A percentile compares a stretch with the other conserved stretches of the same genome.
These are phyloP conservation scores for Colletotrichum plurivorum DNA, from an alignment of 2,329 filamentous ascomycete species.

Conservation along the genomic window DNA sequence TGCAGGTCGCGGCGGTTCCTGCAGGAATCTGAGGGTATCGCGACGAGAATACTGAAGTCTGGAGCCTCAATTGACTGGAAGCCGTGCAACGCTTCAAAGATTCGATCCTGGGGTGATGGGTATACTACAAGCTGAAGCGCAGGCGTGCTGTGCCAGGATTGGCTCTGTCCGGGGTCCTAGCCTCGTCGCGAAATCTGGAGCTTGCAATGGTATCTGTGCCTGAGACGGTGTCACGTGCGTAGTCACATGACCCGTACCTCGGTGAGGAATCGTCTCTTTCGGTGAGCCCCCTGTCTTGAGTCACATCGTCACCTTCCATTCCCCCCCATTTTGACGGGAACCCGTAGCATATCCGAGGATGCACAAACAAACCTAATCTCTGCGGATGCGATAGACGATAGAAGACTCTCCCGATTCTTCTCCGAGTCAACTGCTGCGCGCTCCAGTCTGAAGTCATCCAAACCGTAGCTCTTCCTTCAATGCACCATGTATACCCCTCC, in stretches of 20 bases:
- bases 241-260: neutral
- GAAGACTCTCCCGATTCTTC: too few species aligned
- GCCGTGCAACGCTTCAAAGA: slow-evolving; percentile 6
- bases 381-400: too few species aligned
- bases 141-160: slow-evolving; percentile 18
- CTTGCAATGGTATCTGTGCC: neutral
- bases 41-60: neutral
- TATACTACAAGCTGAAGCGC: slow-evolving; percentile 12
- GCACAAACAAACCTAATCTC: too few species aligned
- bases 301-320: too few species aligned
- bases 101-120: slow-evolving; percentile 10
- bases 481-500: too few species aligned
- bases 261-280: neutral
- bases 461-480: too few species aligned
- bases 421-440: too few species aligned
- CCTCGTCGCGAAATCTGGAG: slow-evolving; percentile 31
- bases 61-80: slow-evolving; percentile 14
- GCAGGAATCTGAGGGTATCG: neutral
- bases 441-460: too few species aligned
- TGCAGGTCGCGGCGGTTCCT: neutral
- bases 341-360: too few species aligned
- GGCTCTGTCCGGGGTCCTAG: slow-evolving; percentile 19
- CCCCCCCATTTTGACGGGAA: too few species aligned
- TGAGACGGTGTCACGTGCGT: neutral
- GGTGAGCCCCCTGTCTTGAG: neutral